Evolutionary conservation across 2,329 filamentous ascomycete genomes (phyloP).

Genomic region (Ophiostoma populinum): DNA sequence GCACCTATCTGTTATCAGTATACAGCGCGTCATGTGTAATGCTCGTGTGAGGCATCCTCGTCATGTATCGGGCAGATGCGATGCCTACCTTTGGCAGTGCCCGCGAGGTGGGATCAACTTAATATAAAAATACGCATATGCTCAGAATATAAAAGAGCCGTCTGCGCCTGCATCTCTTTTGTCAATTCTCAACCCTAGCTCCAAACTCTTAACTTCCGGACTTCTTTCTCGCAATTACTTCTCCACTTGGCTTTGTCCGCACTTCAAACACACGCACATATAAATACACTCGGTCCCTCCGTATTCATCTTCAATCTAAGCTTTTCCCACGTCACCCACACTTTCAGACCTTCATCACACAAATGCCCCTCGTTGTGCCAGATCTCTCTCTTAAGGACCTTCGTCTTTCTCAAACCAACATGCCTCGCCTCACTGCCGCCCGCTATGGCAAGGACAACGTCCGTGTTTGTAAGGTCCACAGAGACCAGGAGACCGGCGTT

Average conservation of each 20-base stretch:
- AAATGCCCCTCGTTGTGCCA: background rate
- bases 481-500: constrained; percentile 54
- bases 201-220: constrained; percentile 1
- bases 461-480: constrained; percentile 88
- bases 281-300: too few relatives aligned
- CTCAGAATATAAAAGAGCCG: background rate
- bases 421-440: constrained; percentile 43
- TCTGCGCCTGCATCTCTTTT: background rate
- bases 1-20: too few relatives aligned
- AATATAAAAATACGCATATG: too few relatives aligned
- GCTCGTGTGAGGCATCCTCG: too few relatives aligned
- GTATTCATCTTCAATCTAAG: background rate
- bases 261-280: too few relatives aligned
- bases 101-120: too few relatives aligned
- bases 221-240: background rate
- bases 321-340: background rate
- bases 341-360: too few relatives aligned
- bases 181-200: background rate
- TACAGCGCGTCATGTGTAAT: too few relatives aligned
- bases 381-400: background rate
- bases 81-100: too few relatives aligned
- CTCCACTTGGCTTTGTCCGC: background rate
- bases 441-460: constrained; percentile 95
- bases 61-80: too few relatives aligned
- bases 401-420: constrained; percentile 15